A percentile compares a stretch with the other conserved stretches of the same genome.
Evolutionary conservation across 495 filamentous ascomycete genomes (phyloP).

Genomic region (Penicillium flavigenum): DNA sequence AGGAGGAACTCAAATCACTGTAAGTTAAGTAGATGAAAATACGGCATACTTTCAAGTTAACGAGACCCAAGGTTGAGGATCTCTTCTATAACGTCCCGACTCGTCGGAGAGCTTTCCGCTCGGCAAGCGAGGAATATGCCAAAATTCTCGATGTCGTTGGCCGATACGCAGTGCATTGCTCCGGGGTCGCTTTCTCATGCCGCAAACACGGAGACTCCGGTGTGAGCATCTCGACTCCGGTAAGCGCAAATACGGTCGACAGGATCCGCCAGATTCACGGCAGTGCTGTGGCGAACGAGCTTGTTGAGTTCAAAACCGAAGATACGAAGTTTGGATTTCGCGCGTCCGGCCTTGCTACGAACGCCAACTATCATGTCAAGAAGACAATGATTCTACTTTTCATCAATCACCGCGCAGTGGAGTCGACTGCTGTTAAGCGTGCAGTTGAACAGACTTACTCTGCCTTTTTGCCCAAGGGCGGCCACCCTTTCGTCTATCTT

Average conservation of each 20-base stretch:
- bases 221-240: conserved; percentile 73
- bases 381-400: conserved; percentile 87
- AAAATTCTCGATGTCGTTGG: conserved; percentile 97
- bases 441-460: conserved; percentile 90
- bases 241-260: conserved; percentile 68
- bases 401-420: conserved; percentile 97
- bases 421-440: conserved; percentile 85
- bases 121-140: conserved; percentile 91
- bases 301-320: conserved; percentile 71
- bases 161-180: conserved; percentile 92
- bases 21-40: conserved; percentile 30
- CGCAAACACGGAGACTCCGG: conserved; percentile 92
- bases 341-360: conserved; percentile 78
- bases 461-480: conserved; percentile 86
- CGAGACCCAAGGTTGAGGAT: conserved; percentile 70
- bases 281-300: conserved; percentile 80
- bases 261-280: conserved; percentile 90
- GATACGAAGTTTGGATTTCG: conserved; percentile 82
- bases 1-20: conserved; percentile 95
- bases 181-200: conserved; percentile 87
- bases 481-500: conserved; percentile 92
- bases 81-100: conserved; percentile 96
- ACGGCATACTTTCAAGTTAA: conserved; percentile 10
- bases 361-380: conserved; percentile 95
- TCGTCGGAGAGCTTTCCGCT: conserved; percentile 84